Conservation (phyloP, 1,284 basidiomycete genomes). For the Salmacisia buchloeana region DNA sequence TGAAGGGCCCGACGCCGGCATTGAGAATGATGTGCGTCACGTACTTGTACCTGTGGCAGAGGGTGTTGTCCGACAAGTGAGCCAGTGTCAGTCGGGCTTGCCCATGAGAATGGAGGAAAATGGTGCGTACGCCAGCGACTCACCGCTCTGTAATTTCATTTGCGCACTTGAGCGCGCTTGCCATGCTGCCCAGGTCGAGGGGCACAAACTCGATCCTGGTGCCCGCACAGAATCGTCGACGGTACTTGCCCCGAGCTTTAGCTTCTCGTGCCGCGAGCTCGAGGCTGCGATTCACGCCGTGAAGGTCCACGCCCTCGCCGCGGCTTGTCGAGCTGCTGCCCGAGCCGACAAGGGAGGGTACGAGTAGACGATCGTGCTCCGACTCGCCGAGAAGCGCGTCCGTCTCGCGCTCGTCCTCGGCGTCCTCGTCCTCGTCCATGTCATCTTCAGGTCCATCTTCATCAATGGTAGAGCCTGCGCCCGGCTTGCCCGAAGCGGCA, state of each 20-base stretch:
- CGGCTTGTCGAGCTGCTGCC: neutral
- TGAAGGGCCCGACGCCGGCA: slow-evolving; percentile 46
- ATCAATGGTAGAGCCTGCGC: neutral
- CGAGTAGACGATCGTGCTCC: neutral
- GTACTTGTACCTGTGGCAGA: slow-evolving; percentile 27
- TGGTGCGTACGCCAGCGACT: neutral
- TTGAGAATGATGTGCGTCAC: slow-evolving; percentile 50
- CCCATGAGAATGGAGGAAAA: neutral
- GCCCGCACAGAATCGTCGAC: slow-evolving; percentile 38
- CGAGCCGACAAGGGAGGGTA: neutral
- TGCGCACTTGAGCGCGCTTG: slow-evolving; percentile 41
- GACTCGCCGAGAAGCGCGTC: neutral
- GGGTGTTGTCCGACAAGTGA: neutral
- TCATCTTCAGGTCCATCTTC: slow-evolving; percentile 13
- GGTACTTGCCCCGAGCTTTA: slow-evolving; percentile 35
- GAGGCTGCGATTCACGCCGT: slow-evolving; percentile 13
- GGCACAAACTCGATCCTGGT: slow-evolving; percentile 46
- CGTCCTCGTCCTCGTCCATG: neutral
- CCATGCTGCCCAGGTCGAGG: slow-evolving; percentile 47
- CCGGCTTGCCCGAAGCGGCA: neutral
- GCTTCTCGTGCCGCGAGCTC: slow-evolving; percentile 28
- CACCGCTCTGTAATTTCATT: slow-evolving; percentile 28
- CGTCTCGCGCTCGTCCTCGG: slow-evolving; percentile 11
- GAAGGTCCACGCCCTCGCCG: neutral
- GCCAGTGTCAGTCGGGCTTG: neutral